A percentile compares a stretch with the other conserved stretches of the same genome.
Evolutionary conservation across 306 rosid species (phyloP).

Genomic region (Sechiopsis laciniata): DNA sequence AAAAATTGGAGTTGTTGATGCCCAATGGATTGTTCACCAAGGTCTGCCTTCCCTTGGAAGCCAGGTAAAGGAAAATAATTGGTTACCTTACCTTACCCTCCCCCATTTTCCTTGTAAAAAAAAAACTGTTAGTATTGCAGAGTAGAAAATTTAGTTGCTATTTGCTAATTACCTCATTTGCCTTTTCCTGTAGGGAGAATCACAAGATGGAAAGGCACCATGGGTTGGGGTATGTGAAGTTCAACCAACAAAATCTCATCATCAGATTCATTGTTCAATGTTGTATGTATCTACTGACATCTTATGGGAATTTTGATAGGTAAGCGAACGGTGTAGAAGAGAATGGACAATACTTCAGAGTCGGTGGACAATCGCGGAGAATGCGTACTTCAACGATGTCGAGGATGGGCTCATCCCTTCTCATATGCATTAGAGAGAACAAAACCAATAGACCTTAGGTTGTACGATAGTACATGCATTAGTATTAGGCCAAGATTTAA

Average conservation of each 20-base stretch:
- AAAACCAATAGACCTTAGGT: not conserved
- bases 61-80: slow-evolving; percentile 45
- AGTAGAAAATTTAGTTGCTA: not conserved
- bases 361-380: slow-evolving; percentile 65
- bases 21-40: slow-evolving; percentile 94
- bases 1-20: slow-evolving; percentile 94
- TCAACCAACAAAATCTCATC: slow-evolving; percentile 11
- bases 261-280: not conserved
- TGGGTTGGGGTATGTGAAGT: slow-evolving; percentile 70
- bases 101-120: not conserved
- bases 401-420: slow-evolving; percentile 24
- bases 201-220: slow-evolving; percentile 56
- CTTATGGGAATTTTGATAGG: slow-evolving; percentile 40
- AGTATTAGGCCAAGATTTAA: not conserved
- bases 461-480: not conserved
- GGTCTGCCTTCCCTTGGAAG: slow-evolving; percentile 78
- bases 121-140: not conserved
- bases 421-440: slow-evolving; percentile 3
- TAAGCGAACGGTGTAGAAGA: slow-evolving; percentile 83
- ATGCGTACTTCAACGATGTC: slow-evolving; percentile 47
- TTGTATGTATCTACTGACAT: not conserved
- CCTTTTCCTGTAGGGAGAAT: slow-evolving; percentile 55
- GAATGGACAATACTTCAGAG: slow-evolving; percentile 89
- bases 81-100: not conserved
- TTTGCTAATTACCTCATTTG: not conserved